Evolutionary conservation across 2,329 filamentous ascomycete genomes (phyloP), one percentile per base, ranked within the genome.

Genomic region (Trichoderma sp.): DNA sequence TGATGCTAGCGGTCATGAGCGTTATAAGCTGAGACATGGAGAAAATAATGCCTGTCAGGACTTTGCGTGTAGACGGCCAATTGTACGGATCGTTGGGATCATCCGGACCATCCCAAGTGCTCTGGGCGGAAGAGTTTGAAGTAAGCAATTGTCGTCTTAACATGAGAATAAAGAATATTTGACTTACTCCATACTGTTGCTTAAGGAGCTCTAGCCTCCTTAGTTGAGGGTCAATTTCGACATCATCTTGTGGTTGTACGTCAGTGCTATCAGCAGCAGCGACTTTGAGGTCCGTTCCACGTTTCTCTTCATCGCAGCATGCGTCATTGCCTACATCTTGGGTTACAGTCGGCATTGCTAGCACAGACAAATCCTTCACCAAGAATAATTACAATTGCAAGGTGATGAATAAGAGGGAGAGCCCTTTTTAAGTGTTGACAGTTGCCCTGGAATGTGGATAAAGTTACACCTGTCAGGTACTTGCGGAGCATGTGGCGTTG

Each of bases 61-160:
- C 66, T 65, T 76, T 77, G 23, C 72, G 73, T 7, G 11, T 13
- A 8, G 61, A 30, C 3, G 86, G 80, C 91, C 91, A 93, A 11
- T 63, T 63, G 59, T 63, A 63, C 2, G 59, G 59, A 9, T 63
- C 36, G 20, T 63, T 17, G 4, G 34, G 59, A 34, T 63, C 59
- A 15, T 47, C 36, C 6, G 59, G 34, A 5, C 59, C 7, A 8
- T 43, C 59, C 59, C 59, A 63, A 28, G 53, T 57, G 53, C 53
- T 57, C 53, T 57, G 8, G 8, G 7, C 11, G 7, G 7, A n/a
- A 9, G 7, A n/a, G 17, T 20, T 20, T 20, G 43, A 47, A 50
- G 43, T 50, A 20, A 50, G 43, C n/a, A 57, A 9, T 28, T 57
- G 23, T 2, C 1, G 1, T 28, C 8, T 57, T 9, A 2, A 28